Percentiles rank a stretch among this genome's conserved stretches.
Evolutionary conservation across 345 rosid species (phyloP).

Genomic region (Acer negundo): DNA sequence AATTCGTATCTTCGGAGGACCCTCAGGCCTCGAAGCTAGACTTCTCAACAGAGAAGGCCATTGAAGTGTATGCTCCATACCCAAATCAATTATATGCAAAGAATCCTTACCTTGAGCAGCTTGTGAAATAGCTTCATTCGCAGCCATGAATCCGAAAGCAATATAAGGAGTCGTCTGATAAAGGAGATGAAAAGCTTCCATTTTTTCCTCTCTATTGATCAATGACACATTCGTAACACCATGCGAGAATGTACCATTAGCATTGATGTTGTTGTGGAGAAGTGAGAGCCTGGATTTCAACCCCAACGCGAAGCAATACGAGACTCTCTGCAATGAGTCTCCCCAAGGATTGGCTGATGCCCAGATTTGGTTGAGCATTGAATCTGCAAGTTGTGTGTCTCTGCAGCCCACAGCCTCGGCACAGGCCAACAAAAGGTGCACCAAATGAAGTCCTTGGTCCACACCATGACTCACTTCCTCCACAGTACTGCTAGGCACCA

Average conservation of each 20-base stretch:
- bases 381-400: conserved; percentile 48
- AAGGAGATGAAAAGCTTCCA: conserved; percentile 63
- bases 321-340: conserved; percentile 62
- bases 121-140: conserved; percentile 60
- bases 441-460: conserved; percentile 67
- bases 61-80: conserved; percentile 57
- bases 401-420: conserved; percentile 74
- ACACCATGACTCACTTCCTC: conserved; percentile 44
- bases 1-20: conserved; percentile 51
- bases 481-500: conserved; percentile 8
- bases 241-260: conserved; percentile 40
- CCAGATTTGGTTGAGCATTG: conserved; percentile 53
- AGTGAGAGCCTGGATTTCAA: conserved; percentile 51
- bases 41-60: conserved; percentile 58
- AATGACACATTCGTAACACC: conserved; percentile 27
- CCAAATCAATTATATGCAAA: conserved; percentile 55
- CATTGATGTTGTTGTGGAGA: conserved; percentile 41
- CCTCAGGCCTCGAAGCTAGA: conserved; percentile 54
- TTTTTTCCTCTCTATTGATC: conserved; percentile 43
- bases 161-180: conserved; percentile 60
- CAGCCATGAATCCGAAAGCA: conserved; percentile 63
- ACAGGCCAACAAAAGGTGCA: conserved; percentile 58
- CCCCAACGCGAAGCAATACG: conserved; percentile 57
- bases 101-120: conserved; percentile 50
- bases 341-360: conserved; percentile 40